Base-by-base conservation (phyloP, 768 basidiomycete genomes). In the Suillus subaureus region DNA sequence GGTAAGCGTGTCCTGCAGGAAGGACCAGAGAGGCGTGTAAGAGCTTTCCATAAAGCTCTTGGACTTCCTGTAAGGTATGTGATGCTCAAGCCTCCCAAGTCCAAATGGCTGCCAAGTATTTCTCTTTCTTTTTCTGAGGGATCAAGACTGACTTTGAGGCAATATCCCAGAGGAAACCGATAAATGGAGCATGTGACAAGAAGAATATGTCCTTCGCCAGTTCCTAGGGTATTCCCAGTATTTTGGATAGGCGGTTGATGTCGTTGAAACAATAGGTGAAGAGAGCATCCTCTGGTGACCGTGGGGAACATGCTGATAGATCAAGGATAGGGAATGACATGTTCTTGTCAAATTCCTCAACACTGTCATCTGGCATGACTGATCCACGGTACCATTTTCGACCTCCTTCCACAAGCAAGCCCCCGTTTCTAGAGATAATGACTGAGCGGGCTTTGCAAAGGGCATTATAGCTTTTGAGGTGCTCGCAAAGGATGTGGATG, bases 1-100 rank as follows among this genome's bases (percentile, higher is more conserved):
- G 76, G 68, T 79, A 80, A 16, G 83, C 78, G 6, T 79, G 73
- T 28, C 75, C 76, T 23, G 3, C 43, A 9, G 77, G 75, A 16
- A 80, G 47, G 9, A 82, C 71, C 2, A 72, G 64, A 40, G 70
- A 74, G 0, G 77, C 62, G 47, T 83, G 83, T 0, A 80, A 68
- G 0, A 84, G 73, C 54, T 83, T 82, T 0, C 83, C 78, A 57
- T 82, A 78, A 0, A 84, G 71, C 18, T 70, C 74, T 31, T 77
- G 68, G 1, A 78, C 74, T 8, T 83, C 75, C 0, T 74, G 64
- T 5, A 79, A 69, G 9, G 66, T 70, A 66, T 83, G 82, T 0
- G 67, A 8, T 2, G 18, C 2, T 68, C 0, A 47, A 9, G 4
- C 43, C 9, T 43, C 43, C 43, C 43, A 43, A 33, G 33, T 7